Conservation (phyloP, 1,284 basidiomycete species). For the Pseudozyma hubeiensis region DNA sequence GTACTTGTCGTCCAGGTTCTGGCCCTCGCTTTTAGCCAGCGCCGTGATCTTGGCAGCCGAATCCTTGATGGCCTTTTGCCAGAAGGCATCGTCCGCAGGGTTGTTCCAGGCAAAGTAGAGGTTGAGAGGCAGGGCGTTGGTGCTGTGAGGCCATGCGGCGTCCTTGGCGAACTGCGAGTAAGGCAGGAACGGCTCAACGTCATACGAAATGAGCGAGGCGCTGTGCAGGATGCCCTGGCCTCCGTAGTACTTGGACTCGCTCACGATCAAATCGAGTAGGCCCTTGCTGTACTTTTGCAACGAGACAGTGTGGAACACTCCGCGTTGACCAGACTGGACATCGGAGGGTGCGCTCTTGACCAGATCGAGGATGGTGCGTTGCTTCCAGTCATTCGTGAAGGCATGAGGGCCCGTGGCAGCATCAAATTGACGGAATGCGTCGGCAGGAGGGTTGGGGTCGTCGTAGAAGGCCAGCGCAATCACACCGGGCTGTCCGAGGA, state of each 20-base stretch:
- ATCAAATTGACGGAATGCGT: slow-evolving; percentile 32
- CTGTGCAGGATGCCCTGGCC: slow-evolving; percentile 27
- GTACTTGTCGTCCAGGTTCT: slow-evolving; percentile 47
- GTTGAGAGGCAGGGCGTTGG: slow-evolving; percentile 55
- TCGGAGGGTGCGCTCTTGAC: slow-evolving; percentile 45
- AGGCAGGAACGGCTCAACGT: slow-evolving; percentile 58
- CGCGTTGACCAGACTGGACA: slow-evolving; percentile 34
- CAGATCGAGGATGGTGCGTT: slow-evolving; percentile 33
- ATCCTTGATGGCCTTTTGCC: slow-evolving; percentile 37
- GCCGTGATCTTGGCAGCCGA: slow-evolving; percentile 37
- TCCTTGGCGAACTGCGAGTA: slow-evolving; percentile 42
- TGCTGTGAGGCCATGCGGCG: slow-evolving; percentile 50
- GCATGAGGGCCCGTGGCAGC: slow-evolving; percentile 6
- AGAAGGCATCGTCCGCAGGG: slow-evolving; percentile 50
- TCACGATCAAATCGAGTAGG: slow-evolving; percentile 49
- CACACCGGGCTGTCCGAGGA: slow-evolving; percentile 41
- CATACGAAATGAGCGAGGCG: slow-evolving; percentile 51
- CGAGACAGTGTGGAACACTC: slow-evolving; percentile 54
- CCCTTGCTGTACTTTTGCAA: slow-evolving; percentile 46
- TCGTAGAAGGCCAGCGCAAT: slow-evolving; percentile 56
- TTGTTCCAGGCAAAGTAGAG: slow-evolving; percentile 58
- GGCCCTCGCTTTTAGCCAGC: slow-evolving; percentile 49
- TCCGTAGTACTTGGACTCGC: slow-evolving; percentile 45
- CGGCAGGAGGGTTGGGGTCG: slow-evolving; percentile 28
- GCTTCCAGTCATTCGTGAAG: slow-evolving; percentile 52